Evolutionary conservation across 305 asterid species (phyloP).

Genomic region (Fraxinus nigra): DNA sequence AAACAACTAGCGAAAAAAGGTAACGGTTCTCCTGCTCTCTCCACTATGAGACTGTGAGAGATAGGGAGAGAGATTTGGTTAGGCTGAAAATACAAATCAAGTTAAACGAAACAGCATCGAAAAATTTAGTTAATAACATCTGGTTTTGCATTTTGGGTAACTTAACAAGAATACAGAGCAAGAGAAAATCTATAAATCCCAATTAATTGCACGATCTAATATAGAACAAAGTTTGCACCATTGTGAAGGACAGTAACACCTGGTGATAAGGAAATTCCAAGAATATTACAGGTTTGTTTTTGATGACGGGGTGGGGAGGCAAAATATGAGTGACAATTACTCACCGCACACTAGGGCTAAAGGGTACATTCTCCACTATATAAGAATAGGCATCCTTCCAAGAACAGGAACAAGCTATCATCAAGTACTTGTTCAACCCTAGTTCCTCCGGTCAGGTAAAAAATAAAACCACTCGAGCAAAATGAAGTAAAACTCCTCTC

Average conservation of each 20-base stretch:
- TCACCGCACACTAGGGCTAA: neutral
- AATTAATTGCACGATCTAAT: neutral
- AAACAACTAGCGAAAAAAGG: constrained; percentile 2
- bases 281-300: neutral
- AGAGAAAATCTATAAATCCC: neutral
- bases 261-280: neutral
- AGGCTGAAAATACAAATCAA: neutral
- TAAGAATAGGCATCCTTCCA: neutral
- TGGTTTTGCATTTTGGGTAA: neutral
- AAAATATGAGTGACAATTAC: neutral
- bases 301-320: neutral
- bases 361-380: neutral
- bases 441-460: neutral
- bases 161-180: neutral
- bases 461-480: neutral
- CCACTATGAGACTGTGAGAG: neutral
- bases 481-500: neutral
- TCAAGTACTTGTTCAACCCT: neutral
- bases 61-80: neutral
- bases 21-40: neutral
- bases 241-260: neutral
- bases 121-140: neutral
- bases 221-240: neutral
- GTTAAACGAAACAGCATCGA: constrained; percentile 9
- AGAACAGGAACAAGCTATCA: neutral